These are phyloP conservation scores for Saccharomycopsis fermentans DNA, from an alignment of 805 yeast species.

Conservation along the genomic window DNA sequence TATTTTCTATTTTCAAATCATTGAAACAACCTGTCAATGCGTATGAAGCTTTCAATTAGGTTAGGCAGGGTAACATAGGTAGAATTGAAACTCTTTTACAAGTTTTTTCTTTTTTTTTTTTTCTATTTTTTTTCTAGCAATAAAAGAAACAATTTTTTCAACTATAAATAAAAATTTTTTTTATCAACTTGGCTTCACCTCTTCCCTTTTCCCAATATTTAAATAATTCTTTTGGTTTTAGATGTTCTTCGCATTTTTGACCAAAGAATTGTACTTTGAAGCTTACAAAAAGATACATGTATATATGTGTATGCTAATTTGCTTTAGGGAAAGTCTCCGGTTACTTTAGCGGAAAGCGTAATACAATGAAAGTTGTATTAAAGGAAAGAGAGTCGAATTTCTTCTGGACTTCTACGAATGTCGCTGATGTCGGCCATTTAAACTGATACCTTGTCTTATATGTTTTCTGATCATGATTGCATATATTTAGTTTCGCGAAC, in stretches of 20 bases:
- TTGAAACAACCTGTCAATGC: too few relatives aligned
- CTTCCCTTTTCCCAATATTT: too few relatives aligned
- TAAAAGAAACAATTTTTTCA: neutral
- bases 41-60: too few relatives aligned
- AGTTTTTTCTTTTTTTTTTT: too few relatives aligned
- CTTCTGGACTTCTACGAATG: neutral
- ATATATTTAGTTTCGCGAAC: neutral
- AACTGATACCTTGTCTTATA: neutral
- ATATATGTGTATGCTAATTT: neutral
- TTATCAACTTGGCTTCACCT: too few relatives aligned
- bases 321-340: conserved; percentile 21
- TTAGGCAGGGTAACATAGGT: too few relatives aligned
- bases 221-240: too few relatives aligned
- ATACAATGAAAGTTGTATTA: conserved; percentile 13
- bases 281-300: conserved; percentile 14
- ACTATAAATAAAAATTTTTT: too few relatives aligned
- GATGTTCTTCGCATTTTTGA: conserved; percentile 7
- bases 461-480: neutral
- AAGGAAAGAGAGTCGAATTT: neutral
- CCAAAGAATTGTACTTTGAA: conserved; percentile 19
- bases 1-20: too few relatives aligned
- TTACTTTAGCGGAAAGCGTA: conserved; percentile 19
- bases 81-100: too few relatives aligned
- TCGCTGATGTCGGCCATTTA: neutral
- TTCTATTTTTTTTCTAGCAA: too few relatives aligned